phyloP scores from a whole-genome alignment of 306 rosid species.

The Vigna nakashimae region DNA sequence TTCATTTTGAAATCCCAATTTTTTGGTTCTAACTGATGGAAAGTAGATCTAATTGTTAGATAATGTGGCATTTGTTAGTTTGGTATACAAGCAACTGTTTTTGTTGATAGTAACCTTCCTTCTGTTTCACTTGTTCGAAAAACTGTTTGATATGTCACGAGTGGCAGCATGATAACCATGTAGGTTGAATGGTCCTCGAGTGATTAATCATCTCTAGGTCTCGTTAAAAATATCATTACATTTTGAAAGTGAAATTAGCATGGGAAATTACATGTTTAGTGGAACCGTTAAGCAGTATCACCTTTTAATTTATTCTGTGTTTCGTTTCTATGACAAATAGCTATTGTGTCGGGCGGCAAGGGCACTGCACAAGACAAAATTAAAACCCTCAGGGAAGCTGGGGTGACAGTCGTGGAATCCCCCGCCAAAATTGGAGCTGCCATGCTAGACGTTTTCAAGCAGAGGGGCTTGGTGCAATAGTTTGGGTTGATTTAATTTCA shows the following conservation, averaged over 20 bases:
- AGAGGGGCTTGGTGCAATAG: conserved; percentile 83
- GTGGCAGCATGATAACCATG: background rate
- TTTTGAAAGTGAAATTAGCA: conserved; percentile 15
- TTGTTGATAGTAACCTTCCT: too few species aligned
- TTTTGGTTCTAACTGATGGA: too few species aligned
- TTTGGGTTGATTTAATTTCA: conserved; percentile 39
- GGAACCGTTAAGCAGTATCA: conserved; percentile 6
- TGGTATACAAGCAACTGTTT: too few species aligned
- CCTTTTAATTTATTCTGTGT: background rate
- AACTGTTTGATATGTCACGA: background rate
- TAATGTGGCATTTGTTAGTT: too few species aligned
- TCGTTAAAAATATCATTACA: background rate
- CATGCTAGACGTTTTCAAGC: conserved; percentile 90
- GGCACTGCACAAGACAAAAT: conserved; percentile 99
- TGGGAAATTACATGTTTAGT: background rate
- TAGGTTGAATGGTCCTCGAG: background rate
- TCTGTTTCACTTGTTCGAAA: background rate
- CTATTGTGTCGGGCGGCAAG: conserved; percentile 98
- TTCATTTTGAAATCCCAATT: too few species aligned
- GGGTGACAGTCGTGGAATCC: conserved; percentile 94
- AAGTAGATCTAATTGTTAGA: too few species aligned
- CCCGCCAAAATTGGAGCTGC: conserved; percentile 93
- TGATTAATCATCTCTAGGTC: background rate
- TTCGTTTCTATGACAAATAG: conserved; percentile 50
- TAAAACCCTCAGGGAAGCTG: conserved; percentile 83